These are phyloP conservation scores for Podila clonocystis DNA, from an alignment of 192 early-diverging fungal genomes.

Conservation along the genomic window DNA sequence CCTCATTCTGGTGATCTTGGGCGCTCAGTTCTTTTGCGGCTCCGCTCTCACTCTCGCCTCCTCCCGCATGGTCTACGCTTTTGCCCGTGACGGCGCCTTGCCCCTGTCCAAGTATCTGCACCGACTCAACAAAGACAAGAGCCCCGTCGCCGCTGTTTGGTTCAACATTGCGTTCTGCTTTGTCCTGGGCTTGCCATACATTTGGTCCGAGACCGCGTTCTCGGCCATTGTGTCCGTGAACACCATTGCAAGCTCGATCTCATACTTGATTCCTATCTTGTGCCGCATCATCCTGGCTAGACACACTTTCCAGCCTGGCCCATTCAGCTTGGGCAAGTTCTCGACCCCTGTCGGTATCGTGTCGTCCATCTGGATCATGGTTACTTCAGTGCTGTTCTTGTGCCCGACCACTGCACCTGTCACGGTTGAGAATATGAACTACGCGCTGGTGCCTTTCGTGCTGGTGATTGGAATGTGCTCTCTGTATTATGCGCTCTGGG, in stretches of 20 bases:
- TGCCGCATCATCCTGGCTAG: constrained; percentile 55
- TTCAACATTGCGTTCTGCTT: constrained; percentile 61
- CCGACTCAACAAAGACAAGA: constrained; percentile 53
- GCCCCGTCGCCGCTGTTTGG: constrained; percentile 61
- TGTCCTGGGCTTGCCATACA: constrained; percentile 58
- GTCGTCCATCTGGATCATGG: constrained; percentile 49
- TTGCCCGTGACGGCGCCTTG: constrained; percentile 65
- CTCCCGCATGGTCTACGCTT: constrained; percentile 68
- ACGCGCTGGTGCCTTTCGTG: constrained; percentile 56
- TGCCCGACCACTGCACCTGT: constrained; percentile 55
- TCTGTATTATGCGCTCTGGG: constrained; percentile 60
- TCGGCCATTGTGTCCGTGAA: constrained; percentile 65
- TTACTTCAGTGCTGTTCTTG: constrained; percentile 59
- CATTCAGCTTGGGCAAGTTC: constrained; percentile 57
- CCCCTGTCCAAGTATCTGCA: constrained; percentile 59
- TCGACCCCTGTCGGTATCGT: constrained; percentile 52
- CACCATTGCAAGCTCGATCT: constrained; percentile 63
- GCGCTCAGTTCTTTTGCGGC: constrained; percentile 60
- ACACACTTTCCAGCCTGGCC: constrained; percentile 56
- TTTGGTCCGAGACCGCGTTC: constrained; percentile 59
- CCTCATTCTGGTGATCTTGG: constrained; percentile 56
- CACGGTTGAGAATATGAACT: constrained; percentile 59
- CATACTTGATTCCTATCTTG: constrained; percentile 61
- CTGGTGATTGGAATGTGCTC: constrained; percentile 55
- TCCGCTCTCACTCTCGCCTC: constrained; percentile 55